These are phyloP conservation scores for Saksenaea oblongispora DNA, from an alignment of 371 early-diverging fungal species.

Conservation along the genomic window DNA sequence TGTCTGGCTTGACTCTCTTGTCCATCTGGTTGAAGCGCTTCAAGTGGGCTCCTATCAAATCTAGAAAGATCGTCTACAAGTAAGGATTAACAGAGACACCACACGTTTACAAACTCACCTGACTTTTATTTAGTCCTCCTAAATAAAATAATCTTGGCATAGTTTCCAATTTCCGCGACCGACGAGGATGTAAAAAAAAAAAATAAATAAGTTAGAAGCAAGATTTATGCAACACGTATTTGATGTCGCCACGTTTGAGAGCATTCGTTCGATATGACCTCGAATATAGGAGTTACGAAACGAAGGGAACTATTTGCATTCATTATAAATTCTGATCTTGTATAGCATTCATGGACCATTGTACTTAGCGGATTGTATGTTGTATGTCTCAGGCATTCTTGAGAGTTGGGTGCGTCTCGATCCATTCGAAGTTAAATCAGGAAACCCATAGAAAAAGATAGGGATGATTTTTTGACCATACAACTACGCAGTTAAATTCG, in stretches of 20 bases:
- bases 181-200: neutral
- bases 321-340: too few relatives aligned
- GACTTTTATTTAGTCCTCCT: neutral
- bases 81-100: slow-evolving; percentile 21
- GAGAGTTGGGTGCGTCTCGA: too few relatives aligned
- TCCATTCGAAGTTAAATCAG: too few relatives aligned
- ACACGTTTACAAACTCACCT: neutral
- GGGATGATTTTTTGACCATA: too few relatives aligned
- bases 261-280: neutral
- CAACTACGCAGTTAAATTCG: too few relatives aligned
- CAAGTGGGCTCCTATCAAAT: slow-evolving; percentile 79
- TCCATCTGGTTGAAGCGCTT: slow-evolving; percentile 79
- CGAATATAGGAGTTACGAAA: neutral
- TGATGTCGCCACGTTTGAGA: neutral
- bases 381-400: too few relatives aligned
- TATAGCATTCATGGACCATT: too few relatives aligned
- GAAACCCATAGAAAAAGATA: too few relatives aligned
- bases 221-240: neutral
- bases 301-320: too few relatives aligned
- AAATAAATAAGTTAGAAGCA: neutral
- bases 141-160: neutral
- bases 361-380: too few relatives aligned
- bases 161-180: neutral
- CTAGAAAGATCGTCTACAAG: slow-evolving; percentile 82
- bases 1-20: slow-evolving; percentile 57